These are phyloP conservation scores for Pseudogymnoascus sp. DNA, from an alignment of 2,329 filamentous ascomycete genomes.

Conservation along the genomic window DNA sequence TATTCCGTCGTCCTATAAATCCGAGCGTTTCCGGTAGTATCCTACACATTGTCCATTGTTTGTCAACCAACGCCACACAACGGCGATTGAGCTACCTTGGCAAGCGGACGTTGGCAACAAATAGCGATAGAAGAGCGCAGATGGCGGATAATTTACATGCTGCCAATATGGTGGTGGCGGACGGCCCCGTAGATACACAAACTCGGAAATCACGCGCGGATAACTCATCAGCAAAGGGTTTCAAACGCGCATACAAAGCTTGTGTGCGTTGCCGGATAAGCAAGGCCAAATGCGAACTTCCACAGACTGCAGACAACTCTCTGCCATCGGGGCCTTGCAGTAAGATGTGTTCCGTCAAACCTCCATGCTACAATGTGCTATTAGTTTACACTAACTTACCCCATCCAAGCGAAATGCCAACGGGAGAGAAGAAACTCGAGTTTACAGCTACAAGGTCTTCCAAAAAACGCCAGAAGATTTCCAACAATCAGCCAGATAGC, in stretches of 20 bases:
- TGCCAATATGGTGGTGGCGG: not conserved
- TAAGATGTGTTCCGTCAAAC: not conserved
- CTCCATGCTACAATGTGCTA: not conserved
- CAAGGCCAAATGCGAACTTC: constrained; percentile 41
- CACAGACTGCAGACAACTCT: constrained; percentile 34
- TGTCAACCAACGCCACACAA: not conserved
- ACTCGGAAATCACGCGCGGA: not conserved
- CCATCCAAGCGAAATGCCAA: constrained; percentile 32
- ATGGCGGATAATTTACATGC: not conserved
- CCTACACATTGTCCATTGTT: not conserved
- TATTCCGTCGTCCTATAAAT: not conserved
- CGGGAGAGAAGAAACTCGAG: constrained; percentile 41
- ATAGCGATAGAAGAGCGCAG: not conserved
- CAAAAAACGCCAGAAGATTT: constrained; percentile 23
- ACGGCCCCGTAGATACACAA: not conserved
- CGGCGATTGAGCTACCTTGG: not conserved
- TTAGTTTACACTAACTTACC: not conserved
- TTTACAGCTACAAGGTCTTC: constrained; percentile 34
- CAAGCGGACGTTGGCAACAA: not conserved
- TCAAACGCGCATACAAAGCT: constrained; percentile 46
- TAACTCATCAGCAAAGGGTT: constrained; percentile 23
- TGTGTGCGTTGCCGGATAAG: constrained; percentile 44
- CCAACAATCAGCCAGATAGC: not conserved
- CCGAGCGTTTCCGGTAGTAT: not conserved
- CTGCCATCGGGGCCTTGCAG: constrained; percentile 34